Evolutionary conservation across 805 yeast genomes (phyloP), one percentile per base, ranked within the genome.

Genomic region (Yarrowia sp.): DNA sequence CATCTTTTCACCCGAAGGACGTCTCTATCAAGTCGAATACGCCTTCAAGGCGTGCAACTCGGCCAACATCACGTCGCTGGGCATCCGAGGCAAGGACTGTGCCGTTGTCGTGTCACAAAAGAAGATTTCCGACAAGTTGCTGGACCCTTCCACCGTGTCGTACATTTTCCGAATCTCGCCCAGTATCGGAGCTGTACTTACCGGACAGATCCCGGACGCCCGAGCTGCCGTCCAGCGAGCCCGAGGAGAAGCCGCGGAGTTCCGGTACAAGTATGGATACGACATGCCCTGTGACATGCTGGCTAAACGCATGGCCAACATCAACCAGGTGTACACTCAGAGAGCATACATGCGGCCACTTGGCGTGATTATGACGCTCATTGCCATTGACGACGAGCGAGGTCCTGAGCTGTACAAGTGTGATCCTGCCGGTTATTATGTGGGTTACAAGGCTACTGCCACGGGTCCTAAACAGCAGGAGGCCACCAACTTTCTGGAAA

Each of bases 381-480:
- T 92, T 66, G 85, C 96, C 50, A 87, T 89, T 65, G 98, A 92
- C 76, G 97, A 91, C 73, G 96, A 88, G 77, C 76, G 80, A 64
- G 99, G 98, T 1, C 97, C 99, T 32, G 85, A 86, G 71, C 82
- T 95, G 67, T 92, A 84, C 80, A 95, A 93, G 80, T 87, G 95
- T 69, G 99, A 95, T 77, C 99, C 99, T 15, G 98, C 99, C 3
- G 99, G 99, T 8, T 93, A 93, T 77, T 95, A 80, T 74, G 87
- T 90, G 65, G 95, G 96, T 33, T 90, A 89, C 68, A 88, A 88
- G 77, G 98, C 98, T 2, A 87, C 92, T 35, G 86, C 98, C 9
- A 89, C 97, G 3, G 99, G 99, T 3, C 98, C 98, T 64, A 95
- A 93, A 77, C 98, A 92, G 79, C 98, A 92, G 76, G 98, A 95